These are phyloP conservation scores for Silene coronaria DNA, from an alignment of 179 eudicot species.

Conservation along the genomic window DNA sequence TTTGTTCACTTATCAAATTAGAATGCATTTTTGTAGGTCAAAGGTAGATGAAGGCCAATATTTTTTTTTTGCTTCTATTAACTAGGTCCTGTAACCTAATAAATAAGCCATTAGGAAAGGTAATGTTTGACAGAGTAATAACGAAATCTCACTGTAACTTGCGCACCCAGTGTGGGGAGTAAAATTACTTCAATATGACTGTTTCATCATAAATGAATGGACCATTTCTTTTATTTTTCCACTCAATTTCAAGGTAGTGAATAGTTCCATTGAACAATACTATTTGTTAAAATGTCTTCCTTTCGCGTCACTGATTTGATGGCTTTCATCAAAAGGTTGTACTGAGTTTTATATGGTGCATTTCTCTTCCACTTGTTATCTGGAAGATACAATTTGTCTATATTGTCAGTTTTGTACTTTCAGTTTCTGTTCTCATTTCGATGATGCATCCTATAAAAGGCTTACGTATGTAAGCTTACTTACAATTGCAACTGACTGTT, in stretches of 20 bases:
- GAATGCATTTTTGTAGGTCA: too few species aligned
- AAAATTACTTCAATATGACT: background rate
- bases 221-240: background rate
- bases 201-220: constrained; percentile 8
- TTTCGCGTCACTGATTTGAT: background rate
- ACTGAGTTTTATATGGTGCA: background rate
- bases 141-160: background rate
- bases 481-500: constrained; percentile 16
- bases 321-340: constrained; percentile 3
- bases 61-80: constrained; percentile 6
- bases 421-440: background rate
- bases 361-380: constrained; percentile 3
- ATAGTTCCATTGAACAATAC: background rate
- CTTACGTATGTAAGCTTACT: constrained; percentile 17
- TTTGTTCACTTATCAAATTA: too few species aligned
- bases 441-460: background rate
- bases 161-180: constrained; percentile 1
- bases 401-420: background rate
- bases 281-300: background rate
- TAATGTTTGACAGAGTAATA: background rate
- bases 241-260: background rate
- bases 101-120: background rate
- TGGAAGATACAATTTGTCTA: background rate
- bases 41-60: too few species aligned
- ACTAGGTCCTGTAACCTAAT: background rate